Percentiles rank a stretch among this genome's conserved stretches.
Evolutionary conservation across 1,284 basidiomycete genomes (phyloP).

Genomic region (Mycosarcoma maydis): DNA sequence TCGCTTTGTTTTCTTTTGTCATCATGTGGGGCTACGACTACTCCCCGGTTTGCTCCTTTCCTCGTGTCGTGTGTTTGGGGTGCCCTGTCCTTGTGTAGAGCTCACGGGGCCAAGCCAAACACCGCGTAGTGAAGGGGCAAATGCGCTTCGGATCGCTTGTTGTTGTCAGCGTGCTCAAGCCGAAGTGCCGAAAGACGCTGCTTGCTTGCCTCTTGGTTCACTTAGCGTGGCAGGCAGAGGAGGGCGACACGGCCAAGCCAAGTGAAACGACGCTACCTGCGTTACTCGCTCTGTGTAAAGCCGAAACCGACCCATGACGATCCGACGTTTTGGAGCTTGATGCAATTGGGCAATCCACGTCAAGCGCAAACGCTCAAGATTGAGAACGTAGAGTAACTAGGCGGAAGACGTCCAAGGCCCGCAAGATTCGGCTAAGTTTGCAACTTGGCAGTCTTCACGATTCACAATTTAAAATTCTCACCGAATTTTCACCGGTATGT

Average conservation of each 20-base stretch:
- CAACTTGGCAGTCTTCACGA: neutral
- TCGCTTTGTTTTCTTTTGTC: neutral
- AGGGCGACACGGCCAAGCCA: too few relatives aligned
- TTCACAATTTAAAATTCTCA: too few relatives aligned
- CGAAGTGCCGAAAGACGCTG: conserved; percentile 5
- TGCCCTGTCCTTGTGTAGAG: conserved; percentile 1
- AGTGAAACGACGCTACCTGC: too few relatives aligned
- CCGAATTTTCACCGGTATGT: conserved; percentile 18
- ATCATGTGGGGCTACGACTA: too few relatives aligned
- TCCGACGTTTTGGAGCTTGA: neutral
- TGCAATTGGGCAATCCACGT: neutral
- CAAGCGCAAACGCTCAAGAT: neutral
- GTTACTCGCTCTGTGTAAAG: neutral
- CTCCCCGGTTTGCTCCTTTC: neutral
- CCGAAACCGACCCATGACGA: neutral
- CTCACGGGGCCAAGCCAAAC: conserved; percentile 15
- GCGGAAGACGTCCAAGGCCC: neutral
- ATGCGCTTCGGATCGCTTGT: conserved; percentile 7
- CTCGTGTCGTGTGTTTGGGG: conserved; percentile 7
- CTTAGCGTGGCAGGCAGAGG: too few relatives aligned
- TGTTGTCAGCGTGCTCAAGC: conserved; percentile 14
- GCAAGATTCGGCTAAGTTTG: conserved; percentile 16
- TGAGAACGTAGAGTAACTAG: too few relatives aligned
- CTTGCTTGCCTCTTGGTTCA: neutral
- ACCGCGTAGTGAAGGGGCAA: neutral